phyloP scores from a whole-genome alignment of 108 stramenopile genomes.

The Mediolabrus comicus region DNA sequence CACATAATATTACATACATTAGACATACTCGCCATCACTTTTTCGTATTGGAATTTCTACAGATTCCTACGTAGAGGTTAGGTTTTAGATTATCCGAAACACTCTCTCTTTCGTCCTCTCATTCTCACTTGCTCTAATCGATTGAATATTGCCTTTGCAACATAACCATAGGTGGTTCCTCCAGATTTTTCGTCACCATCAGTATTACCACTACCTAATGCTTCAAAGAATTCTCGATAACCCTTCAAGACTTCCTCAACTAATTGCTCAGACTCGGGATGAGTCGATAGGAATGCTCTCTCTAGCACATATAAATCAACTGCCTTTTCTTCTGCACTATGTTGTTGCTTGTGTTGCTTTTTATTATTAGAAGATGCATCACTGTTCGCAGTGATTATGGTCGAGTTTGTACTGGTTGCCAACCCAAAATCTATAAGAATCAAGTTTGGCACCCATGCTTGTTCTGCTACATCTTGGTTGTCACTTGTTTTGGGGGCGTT shows the following conservation, averaged over 20 bases:
- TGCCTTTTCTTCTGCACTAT: slow-evolving; percentile 90
- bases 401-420: slow-evolving; percentile 37
- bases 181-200: not conserved
- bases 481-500: slow-evolving; percentile 25
- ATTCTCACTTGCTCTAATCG: slow-evolving; percentile 83
- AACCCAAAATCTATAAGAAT: slow-evolving; percentile 95
- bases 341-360: slow-evolving; percentile 54
- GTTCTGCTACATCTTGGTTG: not conserved
- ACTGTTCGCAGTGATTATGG: not conserved
- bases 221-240: slow-evolving; percentile 53
- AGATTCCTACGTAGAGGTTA: too few relatives aligned
- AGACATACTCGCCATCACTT: too few relatives aligned
- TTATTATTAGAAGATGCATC: not conserved
- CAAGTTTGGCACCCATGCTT: slow-evolving; percentile 32
- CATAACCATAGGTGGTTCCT: slow-evolving; percentile 19
- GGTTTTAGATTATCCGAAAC: slow-evolving; percentile 96
- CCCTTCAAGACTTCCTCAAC: slow-evolving; percentile 62
- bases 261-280: slow-evolving; percentile 76
- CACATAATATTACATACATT: too few relatives aligned
- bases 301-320: slow-evolving; percentile 98
- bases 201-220: slow-evolving; percentile 26
- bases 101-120: slow-evolving; percentile 91
- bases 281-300: slow-evolving; percentile 91
- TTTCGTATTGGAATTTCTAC: too few relatives aligned
- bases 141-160: slow-evolving; percentile 44